phyloP scores from a whole-genome alignment of 2,329 filamentous ascomycete species.

The Aspergillus alliaceus region DNA sequence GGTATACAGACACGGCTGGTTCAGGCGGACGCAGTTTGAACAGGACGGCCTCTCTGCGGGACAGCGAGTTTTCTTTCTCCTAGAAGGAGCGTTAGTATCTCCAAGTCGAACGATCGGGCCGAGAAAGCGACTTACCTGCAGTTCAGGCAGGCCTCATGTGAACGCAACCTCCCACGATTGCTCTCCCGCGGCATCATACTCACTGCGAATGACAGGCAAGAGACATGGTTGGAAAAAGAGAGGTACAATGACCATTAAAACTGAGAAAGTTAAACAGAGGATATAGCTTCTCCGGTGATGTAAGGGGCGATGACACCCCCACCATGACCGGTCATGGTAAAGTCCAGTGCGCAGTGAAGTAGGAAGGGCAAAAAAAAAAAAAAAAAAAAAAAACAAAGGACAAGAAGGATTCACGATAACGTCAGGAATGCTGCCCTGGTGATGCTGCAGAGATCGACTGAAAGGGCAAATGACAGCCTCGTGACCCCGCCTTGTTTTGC shows the following conservation, averaged over 20 bases:
- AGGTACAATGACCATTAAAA: neutral
- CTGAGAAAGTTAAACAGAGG: neutral
- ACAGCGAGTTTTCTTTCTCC: constrained; percentile 54
- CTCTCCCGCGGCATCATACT: constrained; percentile 30
- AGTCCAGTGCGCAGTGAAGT: too few species aligned
- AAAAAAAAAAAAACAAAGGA: neutral
- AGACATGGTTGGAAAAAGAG: constrained; percentile 1
- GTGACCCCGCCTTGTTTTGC: neutral
- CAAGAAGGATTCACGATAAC: neutral
- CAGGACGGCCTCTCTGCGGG: constrained; percentile 54
- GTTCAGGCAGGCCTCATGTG: constrained; percentile 42
- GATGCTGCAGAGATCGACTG: neutral
- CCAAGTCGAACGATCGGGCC: neutral
- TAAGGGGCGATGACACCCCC: neutral
- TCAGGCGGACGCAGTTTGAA: constrained; percentile 52
- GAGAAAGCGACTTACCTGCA: constrained; percentile 44
- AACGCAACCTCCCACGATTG: constrained; percentile 32
- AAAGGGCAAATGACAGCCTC: neutral
- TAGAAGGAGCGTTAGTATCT: constrained; percentile 19
- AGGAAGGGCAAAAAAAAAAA: neutral
- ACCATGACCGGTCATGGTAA: neutral
- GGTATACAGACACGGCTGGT: constrained; percentile 49
- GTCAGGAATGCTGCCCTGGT: neutral
- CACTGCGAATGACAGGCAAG: neutral
- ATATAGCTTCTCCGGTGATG: neutral